Conservation (phyloP, 2,329 filamentous ascomycete genomes). For the Neonectria sp. region DNA sequence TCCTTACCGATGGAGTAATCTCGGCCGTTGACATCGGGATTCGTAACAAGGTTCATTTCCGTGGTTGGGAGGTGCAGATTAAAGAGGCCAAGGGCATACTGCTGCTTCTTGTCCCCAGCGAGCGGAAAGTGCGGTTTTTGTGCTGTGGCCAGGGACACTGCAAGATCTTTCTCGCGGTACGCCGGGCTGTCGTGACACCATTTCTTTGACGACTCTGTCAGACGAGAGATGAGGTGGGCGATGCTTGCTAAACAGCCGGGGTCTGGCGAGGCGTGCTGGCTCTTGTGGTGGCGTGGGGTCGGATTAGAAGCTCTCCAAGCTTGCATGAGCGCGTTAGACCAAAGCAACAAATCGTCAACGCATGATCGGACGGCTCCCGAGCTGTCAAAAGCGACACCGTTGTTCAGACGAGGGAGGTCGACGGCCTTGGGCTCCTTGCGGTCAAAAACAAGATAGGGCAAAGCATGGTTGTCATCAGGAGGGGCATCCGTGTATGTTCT, state of each 20-base stretch:
- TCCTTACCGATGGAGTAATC: conserved; percentile 1
- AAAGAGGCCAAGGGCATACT: conserved; percentile 18
- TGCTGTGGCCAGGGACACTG: too few species aligned
- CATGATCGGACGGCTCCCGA: conserved; percentile 14
- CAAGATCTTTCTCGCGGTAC: too few species aligned
- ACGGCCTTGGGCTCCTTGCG: not conserved
- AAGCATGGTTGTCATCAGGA: conserved; percentile 7
- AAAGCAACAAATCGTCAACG: conserved; percentile 14
- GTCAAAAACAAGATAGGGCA: conserved; percentile 17
- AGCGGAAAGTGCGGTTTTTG: conserved; percentile 17
- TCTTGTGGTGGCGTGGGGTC: too few species aligned
- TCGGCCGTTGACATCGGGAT: not conserved
- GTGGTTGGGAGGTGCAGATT: not conserved
- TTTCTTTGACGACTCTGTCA: too few species aligned
- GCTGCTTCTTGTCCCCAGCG: not conserved
- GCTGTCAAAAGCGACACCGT: conserved; percentile 15
- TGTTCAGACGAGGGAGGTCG: not conserved
- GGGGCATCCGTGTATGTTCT: not conserved
- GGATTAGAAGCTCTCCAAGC: not conserved
- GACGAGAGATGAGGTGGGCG: too few species aligned
- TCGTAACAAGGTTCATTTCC: conserved; percentile 15
- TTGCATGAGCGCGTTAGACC: conserved; percentile 10
- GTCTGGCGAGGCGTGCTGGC: too few species aligned
- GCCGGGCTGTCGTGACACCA: too few species aligned
- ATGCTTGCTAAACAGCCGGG: too few species aligned